phyloP scores from a whole-genome alignment of 2,329 filamentous ascomycete species.

The Sclerotinia borealis region DNA sequence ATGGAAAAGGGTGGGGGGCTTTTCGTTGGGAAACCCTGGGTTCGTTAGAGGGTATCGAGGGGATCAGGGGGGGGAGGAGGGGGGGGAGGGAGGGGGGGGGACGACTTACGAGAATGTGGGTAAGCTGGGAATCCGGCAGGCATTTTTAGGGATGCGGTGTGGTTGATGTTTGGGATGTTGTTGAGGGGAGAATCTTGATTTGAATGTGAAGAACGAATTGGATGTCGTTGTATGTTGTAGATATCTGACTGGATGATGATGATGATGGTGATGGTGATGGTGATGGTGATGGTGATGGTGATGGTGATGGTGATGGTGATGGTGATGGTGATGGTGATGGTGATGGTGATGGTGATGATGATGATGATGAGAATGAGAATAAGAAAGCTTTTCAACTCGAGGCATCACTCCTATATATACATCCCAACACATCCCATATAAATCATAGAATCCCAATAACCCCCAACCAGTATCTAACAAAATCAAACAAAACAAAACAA shows the following conservation, averaged over 20 bases:
- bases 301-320: no score
- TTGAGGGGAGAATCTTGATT: not conserved
- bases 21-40: conserved; percentile 22
- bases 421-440: not conserved
- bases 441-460: not conserved
- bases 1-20: conserved; percentile 21
- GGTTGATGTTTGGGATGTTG: not conserved
- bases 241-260: not conserved
- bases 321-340: no score
- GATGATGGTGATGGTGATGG: no score
- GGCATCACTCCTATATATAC: not conserved
- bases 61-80: not conserved
- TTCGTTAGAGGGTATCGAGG: conserved; percentile 2
- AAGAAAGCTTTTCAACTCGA: not conserved
- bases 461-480: not conserved
- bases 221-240: not conserved
- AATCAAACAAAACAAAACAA: not conserved
- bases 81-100: not conserved
- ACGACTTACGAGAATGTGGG: conserved; percentile 12
- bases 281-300: no score
- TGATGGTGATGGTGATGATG: no score
- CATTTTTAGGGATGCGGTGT: conserved; percentile 1
- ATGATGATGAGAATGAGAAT: not conserved
- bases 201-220: not conserved
- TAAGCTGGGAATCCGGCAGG: conserved; percentile 13